These are phyloP conservation scores for Monilinia aucupariae DNA, from an alignment of 2,329 filamentous ascomycete species.

Conservation along the genomic window DNA sequence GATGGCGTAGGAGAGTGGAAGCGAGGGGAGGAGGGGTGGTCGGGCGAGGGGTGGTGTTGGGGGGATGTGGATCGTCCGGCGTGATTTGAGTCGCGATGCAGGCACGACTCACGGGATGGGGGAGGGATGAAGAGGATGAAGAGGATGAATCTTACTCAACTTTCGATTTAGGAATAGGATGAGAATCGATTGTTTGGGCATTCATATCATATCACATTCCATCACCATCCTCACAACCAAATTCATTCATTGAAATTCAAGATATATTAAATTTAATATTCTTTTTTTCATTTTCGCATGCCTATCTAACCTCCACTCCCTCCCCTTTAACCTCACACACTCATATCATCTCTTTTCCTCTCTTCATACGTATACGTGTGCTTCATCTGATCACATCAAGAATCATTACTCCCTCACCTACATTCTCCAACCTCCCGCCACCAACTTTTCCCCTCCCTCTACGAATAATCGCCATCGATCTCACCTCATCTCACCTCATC, in stretches of 20 bases:
- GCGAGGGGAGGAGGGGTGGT: slow-evolving; percentile 21
- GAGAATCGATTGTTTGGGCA: too few relatives aligned
- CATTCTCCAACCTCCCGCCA: not conserved
- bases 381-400: slow-evolving; percentile 1
- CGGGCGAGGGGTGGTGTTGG: slow-evolving; percentile 26
- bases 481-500: not conserved
- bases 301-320: not conserved
- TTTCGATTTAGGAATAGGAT: too few relatives aligned
- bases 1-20: slow-evolving; percentile 26
- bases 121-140: not conserved
- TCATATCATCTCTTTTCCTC: not conserved
- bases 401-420: not conserved
- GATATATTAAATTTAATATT: too few relatives aligned
- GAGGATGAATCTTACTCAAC: too few relatives aligned
- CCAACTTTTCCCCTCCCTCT: not conserved
- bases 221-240: too few relatives aligned
- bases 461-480: not conserved
- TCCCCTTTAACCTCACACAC: not conserved
- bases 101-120: not conserved
- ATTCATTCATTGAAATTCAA: too few relatives aligned
- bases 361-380: slow-evolving; percentile 2
- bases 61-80: not conserved
- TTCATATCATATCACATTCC: too few relatives aligned
- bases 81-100: too few relatives aligned
- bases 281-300: slow-evolving; percentile 9